These are phyloP conservation scores for Lenwebbia sp. DNA, from an alignment of 345 rosid genomes.

Conservation along the genomic window DNA sequence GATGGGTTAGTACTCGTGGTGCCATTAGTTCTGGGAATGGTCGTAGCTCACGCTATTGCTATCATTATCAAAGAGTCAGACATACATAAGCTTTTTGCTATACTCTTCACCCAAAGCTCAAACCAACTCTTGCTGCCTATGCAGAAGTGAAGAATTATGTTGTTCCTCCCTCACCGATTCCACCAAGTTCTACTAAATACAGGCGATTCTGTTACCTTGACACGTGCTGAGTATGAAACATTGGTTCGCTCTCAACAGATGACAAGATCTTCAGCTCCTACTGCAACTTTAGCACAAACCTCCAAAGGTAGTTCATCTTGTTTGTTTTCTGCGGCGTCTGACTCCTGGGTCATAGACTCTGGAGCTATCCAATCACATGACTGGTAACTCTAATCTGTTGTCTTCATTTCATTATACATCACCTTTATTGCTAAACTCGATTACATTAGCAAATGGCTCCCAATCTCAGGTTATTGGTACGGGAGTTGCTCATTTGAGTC, in stretches of 20 bases:
- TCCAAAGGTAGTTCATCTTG: too few relatives aligned
- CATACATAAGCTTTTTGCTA: neutral
- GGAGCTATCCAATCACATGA: neutral
- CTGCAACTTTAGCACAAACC: too few relatives aligned
- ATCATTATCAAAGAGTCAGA: neutral
- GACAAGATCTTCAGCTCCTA: too few relatives aligned
- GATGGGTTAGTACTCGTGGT: neutral
- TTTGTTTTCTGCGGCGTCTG: fast-evolving
- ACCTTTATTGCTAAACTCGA: neutral
- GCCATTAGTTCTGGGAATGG: neutral
- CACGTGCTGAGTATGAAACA: too few relatives aligned
- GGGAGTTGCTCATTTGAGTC: too few relatives aligned
- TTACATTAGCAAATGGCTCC: neutral
- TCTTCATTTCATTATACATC: neutral
- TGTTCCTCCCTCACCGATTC: too few relatives aligned
- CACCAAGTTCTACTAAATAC: too few relatives aligned
- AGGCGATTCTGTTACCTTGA: too few relatives aligned
- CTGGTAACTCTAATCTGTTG: fast-evolving
- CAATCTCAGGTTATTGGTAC: too few relatives aligned
- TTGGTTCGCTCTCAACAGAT: too few relatives aligned
- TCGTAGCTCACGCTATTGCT: neutral
- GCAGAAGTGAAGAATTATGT: too few relatives aligned
- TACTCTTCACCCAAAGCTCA: neutral
- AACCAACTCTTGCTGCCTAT: neutral
- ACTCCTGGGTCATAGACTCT: neutral